A percentile compares a stretch with the other conserved stretches of the same genome.
Conservation (phyloP, 306 rosid species). For the Acmispon strigosus region DNA sequence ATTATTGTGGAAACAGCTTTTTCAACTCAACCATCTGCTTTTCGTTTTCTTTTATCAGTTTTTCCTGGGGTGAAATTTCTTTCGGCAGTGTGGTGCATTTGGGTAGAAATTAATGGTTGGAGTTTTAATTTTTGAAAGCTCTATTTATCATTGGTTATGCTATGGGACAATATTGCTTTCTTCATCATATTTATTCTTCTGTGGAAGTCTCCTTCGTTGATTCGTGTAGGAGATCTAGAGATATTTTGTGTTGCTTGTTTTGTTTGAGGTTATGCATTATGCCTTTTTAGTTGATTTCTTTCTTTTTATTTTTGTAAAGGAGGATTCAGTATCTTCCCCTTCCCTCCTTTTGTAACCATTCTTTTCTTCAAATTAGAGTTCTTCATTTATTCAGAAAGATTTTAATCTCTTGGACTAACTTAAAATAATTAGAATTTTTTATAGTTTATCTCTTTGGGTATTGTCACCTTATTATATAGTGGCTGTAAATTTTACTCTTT, state of each 20-base stretch:
- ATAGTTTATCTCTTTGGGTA: background rate
- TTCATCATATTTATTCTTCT: background rate
- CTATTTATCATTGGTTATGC: background rate
- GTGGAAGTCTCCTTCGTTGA: background rate
- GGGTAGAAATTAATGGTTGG: background rate
- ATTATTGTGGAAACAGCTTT: background rate
- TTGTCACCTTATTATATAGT: background rate
- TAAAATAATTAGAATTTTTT: background rate
- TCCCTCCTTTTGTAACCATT: background rate
- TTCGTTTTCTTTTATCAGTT: background rate
- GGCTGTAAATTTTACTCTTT: background rate
- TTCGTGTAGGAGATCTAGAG: background rate
- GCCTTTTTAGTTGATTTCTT: background rate
- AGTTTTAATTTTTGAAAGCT: background rate
- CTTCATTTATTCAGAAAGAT: background rate
- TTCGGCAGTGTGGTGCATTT: background rate
- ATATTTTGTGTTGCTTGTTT: background rate
- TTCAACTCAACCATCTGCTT: background rate
- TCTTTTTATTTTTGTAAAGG: background rate
- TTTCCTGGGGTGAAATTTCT: background rate
- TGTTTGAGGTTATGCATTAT: background rate
- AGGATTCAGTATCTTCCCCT: background rate
- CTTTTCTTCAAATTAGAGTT: background rate
- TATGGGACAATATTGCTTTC: background rate
- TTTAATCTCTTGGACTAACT: background rate